Evolutionary conservation across 208 protist species (phyloP).

Genomic region (Trichomonas gallinae): DNA sequence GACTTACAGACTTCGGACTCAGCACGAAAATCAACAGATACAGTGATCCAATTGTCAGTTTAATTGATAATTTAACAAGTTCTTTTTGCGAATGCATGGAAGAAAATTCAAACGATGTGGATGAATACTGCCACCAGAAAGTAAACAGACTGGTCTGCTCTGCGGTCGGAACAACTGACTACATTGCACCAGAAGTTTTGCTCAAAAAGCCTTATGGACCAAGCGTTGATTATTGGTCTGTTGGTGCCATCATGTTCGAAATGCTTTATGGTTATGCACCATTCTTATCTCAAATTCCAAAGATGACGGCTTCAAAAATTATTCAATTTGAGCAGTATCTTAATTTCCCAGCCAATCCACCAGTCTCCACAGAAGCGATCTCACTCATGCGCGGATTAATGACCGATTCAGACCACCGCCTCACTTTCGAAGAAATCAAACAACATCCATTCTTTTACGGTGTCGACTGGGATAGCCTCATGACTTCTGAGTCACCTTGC

Average conservation of each 20-base stretch:
- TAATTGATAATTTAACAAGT: conserved; percentile 14
- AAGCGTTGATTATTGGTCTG: conserved; percentile 55
- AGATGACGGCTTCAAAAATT: background rate
- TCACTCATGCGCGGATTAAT: background rate
- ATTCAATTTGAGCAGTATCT: background rate
- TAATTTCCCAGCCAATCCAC: background rate
- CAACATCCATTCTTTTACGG: background rate
- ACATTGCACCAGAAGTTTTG: conserved; percentile 57
- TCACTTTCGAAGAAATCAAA: conserved; percentile 2
- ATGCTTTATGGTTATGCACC: conserved; percentile 49
- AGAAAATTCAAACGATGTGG: background rate
- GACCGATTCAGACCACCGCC: background rate
- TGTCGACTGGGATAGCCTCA: background rate
- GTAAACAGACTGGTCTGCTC: conserved; percentile 27
- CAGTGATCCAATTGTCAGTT: background rate
- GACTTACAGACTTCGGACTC: conserved; percentile 44
- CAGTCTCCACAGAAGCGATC: background rate
- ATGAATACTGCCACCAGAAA: background rate
- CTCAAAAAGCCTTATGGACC: conserved; percentile 46
- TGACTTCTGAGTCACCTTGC: background rate
- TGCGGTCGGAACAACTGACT: conserved; percentile 56
- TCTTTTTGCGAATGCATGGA: background rate
- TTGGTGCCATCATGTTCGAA: conserved; percentile 55
- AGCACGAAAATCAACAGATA: background rate
- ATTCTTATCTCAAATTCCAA: background rate